Evolutionary conservation across 2,329 filamentous ascomycete species (phyloP).

Genomic region (Colletotrichum simmondsii): DNA sequence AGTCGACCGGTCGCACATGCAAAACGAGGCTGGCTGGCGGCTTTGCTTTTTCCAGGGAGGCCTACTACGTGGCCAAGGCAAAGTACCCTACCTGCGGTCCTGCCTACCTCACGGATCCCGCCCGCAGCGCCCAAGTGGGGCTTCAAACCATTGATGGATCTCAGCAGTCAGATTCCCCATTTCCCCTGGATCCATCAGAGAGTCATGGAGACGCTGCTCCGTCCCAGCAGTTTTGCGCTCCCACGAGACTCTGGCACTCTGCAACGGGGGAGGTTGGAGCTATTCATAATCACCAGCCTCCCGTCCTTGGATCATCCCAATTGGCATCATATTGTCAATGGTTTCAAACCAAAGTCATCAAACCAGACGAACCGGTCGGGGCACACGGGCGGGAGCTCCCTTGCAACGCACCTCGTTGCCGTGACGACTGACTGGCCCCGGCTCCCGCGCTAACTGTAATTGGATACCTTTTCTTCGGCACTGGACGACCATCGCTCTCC

Average conservation of each 20-base stretch:
- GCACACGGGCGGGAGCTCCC: slow-evolving; percentile 28
- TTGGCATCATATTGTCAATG: neutral
- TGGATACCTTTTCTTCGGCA: slow-evolving; percentile 20
- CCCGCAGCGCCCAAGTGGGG: slow-evolving; percentile 22
- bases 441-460: slow-evolving; percentile 10
- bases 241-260: neutral
- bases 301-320: neutral
- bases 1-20: slow-evolving; percentile 30
- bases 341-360: slow-evolving; percentile 1
- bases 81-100: slow-evolving; percentile 9
- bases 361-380: slow-evolving; percentile 24
- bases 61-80: slow-evolving; percentile 37
- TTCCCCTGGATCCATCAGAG: slow-evolving; percentile 18
- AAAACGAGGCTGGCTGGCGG: slow-evolving; percentile 29
- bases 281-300: slow-evolving; percentile 25
- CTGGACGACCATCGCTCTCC: slow-evolving; percentile 6
- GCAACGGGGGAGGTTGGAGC: slow-evolving; percentile 22
- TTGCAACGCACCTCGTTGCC: slow-evolving; percentile 12
- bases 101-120: slow-evolving; percentile 28
- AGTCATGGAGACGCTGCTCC: slow-evolving; percentile 13
- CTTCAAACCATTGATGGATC: slow-evolving; percentile 16
- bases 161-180: slow-evolving; percentile 12
- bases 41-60: slow-evolving; percentile 14
- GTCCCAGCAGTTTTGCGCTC: slow-evolving; percentile 9
- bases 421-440: slow-evolving; percentile 13